Base-by-base conservation (phyloP, 495 filamentous ascomycete species). In the Hypoxylon lenormandii region DNA sequence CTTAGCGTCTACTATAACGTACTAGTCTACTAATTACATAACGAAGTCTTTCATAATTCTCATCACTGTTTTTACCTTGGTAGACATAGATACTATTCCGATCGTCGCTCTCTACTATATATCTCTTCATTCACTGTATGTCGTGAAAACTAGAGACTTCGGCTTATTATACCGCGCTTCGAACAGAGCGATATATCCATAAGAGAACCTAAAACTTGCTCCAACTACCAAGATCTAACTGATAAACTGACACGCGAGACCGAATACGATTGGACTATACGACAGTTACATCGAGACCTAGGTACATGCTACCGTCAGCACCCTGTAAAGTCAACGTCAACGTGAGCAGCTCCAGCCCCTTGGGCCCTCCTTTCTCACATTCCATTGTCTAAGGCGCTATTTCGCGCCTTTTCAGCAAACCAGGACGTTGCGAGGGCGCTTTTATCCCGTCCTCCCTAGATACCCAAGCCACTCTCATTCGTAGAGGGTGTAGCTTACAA, bases 261-360 rank as follows among this genome's bases (percentile, higher is more conserved):
- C 64, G 55, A 60, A 67, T 67, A 60, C 64, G 56, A 67, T 49
- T 53, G 53, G 60, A 38, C 47, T 16, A 19, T 30, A 63, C 26
- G 45, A 57, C 61, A 56, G 30, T 33, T 33, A 33, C 30, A 33
- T 33, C 10, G 10, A 7, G 30, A 55, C 3, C 10, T n/a, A 36
- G 47, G 40, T 21, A 56, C 42, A 49, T 61, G 18, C 16, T 47
- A 38, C 38, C 13, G 53, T 56, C 53, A 43, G 53, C 30, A 36
- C 13, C 53, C 48, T 18, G 45, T 36, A 33, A 8, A 53, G 36
- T 2, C 13, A 37, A 65, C 62, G 53, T 66, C 54, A 52, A 49
- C 51, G 11, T 19, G 12, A 16, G 53, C 33, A 53, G 13, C 37
- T 46, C 12, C 42, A 45, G 50, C 22, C 46, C 16, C 46, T 19